Percentiles rank a stretch among this genome's conserved stretches.
phyloP scores from a whole-genome alignment of 768 basidiomycete species.

The Sutorius australiensis region DNA sequence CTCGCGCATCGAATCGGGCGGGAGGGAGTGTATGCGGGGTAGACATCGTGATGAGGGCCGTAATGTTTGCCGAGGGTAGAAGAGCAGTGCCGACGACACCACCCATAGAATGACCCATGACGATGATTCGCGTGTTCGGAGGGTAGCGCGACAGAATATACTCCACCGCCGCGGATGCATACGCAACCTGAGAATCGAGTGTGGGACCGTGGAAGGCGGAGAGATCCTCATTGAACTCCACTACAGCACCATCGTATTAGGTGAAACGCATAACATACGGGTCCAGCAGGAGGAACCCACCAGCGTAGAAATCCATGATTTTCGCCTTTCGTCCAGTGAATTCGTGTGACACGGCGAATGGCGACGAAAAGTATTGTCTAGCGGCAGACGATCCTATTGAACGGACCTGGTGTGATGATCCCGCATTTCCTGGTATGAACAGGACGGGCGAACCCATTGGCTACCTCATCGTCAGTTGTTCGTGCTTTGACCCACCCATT shows the following conservation, averaged over 20 bases:
- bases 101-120: constrained; percentile 98
- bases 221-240: constrained; percentile 96
- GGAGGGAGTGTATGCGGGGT: constrained; percentile 89
- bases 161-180: constrained; percentile 63
- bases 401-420: constrained; percentile 89
- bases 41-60: constrained; percentile 91
- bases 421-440: constrained; percentile 97
- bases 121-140: constrained; percentile 54
- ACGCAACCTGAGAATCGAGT: constrained; percentile 74
- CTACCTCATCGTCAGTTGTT: constrained; percentile 13
- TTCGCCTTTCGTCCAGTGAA: constrained; percentile 46
- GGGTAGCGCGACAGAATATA: constrained; percentile 82
- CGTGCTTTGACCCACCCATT: constrained; percentile 2
- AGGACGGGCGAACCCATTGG: constrained; percentile 74
- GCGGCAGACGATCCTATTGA: constrained; percentile 92
- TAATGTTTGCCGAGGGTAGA: constrained; percentile 62
- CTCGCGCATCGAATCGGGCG: constrained; percentile 76
- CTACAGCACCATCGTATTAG: constrained; percentile 25
- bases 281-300: constrained; percentile 38
- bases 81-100: constrained; percentile 85
- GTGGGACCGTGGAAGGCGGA: constrained; percentile 94
- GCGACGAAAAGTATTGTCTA: constrained; percentile 70
- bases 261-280: not conserved
- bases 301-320: constrained; percentile 82
- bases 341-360: constrained; percentile 49